These are phyloP conservation scores for Dothistroma septosporum DNA, from an alignment of 2,329 filamentous ascomycete species.

Conservation along the genomic window DNA sequence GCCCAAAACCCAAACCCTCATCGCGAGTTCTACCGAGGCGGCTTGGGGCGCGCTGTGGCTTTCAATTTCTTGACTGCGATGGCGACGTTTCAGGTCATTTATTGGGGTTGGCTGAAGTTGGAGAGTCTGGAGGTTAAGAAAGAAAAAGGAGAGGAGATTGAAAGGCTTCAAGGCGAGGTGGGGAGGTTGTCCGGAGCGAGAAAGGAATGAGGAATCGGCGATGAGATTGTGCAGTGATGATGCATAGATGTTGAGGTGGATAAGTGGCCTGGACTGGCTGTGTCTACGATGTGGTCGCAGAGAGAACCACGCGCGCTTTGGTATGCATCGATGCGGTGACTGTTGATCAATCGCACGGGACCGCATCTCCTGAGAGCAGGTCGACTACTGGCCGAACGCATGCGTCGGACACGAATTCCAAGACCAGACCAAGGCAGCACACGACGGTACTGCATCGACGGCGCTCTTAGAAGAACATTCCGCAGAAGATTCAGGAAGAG, in stretches of 20 bases:
- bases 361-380: too few relatives aligned
- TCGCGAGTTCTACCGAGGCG: slow-evolving; percentile 59
- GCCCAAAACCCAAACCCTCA: slow-evolving; percentile 27
- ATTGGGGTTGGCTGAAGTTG: slow-evolving; percentile 70
- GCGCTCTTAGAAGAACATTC: too few relatives aligned
- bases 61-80: slow-evolving; percentile 72
- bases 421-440: too few relatives aligned
- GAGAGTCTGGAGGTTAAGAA: slow-evolving; percentile 65
- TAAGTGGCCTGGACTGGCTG: too few relatives aligned
- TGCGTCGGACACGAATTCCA: too few relatives aligned
- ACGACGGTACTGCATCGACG: too few relatives aligned
- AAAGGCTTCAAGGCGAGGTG: slow-evolving; percentile 24
- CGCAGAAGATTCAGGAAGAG: too few relatives aligned
- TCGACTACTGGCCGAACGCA: too few relatives aligned
- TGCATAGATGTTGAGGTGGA: not conserved
- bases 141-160: slow-evolving; percentile 46
- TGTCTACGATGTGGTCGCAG: too few relatives aligned
- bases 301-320: too few relatives aligned
- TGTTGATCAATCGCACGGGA: too few relatives aligned
- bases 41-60: slow-evolving; percentile 66
- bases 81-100: slow-evolving; percentile 72
- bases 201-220: not conserved
- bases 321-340: too few relatives aligned
- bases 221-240: not conserved
- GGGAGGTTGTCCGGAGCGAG: slow-evolving; percentile 18